Conservation (phyloP, 2,329 filamentous ascomycete genomes). For the Dothideomycetes sp. region DNA sequence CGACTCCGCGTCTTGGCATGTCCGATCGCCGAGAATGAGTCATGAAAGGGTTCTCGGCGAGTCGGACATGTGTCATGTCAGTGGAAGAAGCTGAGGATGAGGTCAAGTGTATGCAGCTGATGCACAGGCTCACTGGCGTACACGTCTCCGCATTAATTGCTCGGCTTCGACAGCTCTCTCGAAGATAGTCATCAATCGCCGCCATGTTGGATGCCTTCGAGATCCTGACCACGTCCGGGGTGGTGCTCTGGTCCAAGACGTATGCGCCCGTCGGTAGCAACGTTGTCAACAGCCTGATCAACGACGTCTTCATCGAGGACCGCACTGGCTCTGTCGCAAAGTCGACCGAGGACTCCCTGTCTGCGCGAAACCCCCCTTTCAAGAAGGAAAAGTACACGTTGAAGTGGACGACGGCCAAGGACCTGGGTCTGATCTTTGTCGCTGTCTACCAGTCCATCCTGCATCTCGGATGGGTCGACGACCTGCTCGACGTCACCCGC, state of each 20-base stretch:
- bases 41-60: no score
- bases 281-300: constrained; percentile 88
- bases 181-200: no score
- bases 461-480: constrained; percentile 93
- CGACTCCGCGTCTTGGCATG: not conserved
- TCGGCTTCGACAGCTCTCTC: no score
- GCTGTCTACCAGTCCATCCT: constrained; percentile 94
- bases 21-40: not conserved
- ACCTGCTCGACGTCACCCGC: constrained; percentile 88
- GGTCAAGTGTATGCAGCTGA: not conserved
- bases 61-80: not conserved
- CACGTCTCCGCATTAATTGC: no score
- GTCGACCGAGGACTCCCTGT: constrained; percentile 49
- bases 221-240: constrained; percentile 87
- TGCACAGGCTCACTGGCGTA: not conserved
- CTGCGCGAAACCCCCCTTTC: constrained; percentile 61
- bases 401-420: constrained; percentile 88
- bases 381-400: constrained; percentile 88
- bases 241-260: constrained; percentile 89
- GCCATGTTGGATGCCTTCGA: constrained; percentile 92
- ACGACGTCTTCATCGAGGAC: constrained; percentile 96
- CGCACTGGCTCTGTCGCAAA: constrained; percentile 51
- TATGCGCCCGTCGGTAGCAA: constrained; percentile 71
- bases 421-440: constrained; percentile 90
- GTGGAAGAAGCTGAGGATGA: not conserved